Percentiles rank a stretch among this genome's conserved stretches.
Conservation (phyloP, 192 early-diverging fungal genomes). For the Coemansia umbellata region DNA sequence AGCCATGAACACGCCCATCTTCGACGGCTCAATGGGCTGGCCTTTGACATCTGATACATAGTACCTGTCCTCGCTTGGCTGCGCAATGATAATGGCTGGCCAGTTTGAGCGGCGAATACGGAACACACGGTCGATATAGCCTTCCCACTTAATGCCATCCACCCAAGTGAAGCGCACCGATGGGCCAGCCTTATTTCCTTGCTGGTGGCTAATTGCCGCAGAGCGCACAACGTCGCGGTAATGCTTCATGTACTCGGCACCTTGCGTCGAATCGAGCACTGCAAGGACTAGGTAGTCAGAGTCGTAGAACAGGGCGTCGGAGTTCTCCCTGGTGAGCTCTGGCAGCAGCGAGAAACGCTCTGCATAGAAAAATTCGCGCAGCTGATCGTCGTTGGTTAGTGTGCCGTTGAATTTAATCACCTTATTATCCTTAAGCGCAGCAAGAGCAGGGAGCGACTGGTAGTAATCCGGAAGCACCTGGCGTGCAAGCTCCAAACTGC, state of each 20-base stretch:
- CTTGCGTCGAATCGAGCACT: slow-evolving; percentile 52
- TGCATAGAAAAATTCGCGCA: slow-evolving; percentile 60
- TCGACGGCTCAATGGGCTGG: slow-evolving; percentile 25
- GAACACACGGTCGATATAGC: slow-evolving; percentile 58
- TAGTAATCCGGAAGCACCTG: neutral
- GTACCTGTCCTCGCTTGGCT: slow-evolving; percentile 47
- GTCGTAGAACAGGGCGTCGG: slow-evolving; percentile 65
- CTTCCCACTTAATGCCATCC: slow-evolving; percentile 58
- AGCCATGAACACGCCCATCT: slow-evolving; percentile 40
- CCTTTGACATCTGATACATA: slow-evolving; percentile 26
- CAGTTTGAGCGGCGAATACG: slow-evolving; percentile 24
- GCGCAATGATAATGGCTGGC: slow-evolving; percentile 54
- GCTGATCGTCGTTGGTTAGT: slow-evolving; percentile 33
- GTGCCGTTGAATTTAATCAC: slow-evolving; percentile 18
- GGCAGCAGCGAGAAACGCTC: slow-evolving; percentile 67
- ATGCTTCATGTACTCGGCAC: slow-evolving; percentile 9
- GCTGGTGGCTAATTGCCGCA: slow-evolving; percentile 31
- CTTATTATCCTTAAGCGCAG: slow-evolving; percentile 61
- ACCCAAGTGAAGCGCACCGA: slow-evolving; percentile 61
- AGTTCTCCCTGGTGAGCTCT: slow-evolving; percentile 60
- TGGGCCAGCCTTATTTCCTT: neutral
- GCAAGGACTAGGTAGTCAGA: slow-evolving; percentile 62
- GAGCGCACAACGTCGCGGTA: slow-evolving; percentile 18
- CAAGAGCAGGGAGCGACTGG: slow-evolving; percentile 44
- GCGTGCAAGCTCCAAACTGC: slow-evolving; percentile 12